Evolutionary conservation across 345 rosid species (phyloP).

Genomic region (Hypericum perforatum): DNA sequence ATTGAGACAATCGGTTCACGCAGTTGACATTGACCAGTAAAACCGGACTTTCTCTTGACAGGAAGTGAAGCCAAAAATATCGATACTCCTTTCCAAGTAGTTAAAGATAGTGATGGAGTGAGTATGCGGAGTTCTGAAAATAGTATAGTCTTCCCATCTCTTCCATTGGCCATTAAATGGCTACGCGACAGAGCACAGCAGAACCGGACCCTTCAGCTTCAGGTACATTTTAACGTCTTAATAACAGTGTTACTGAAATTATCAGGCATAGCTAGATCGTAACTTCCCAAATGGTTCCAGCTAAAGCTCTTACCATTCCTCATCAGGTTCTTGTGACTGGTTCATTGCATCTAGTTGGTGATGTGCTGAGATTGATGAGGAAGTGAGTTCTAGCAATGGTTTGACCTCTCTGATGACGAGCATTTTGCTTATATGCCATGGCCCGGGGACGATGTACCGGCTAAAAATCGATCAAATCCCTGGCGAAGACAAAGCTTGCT

Average conservation of each 20-base stretch:
- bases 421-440: no score
- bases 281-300: no score
- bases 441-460: no score
- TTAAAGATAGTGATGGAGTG: conserved; percentile 33
- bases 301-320: conserved; percentile 2
- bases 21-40: no score
- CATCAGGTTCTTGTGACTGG: conserved; percentile 79
- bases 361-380: conserved; percentile 63
- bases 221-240: conserved; percentile 35
- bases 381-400: conserved; percentile 24
- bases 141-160: conserved; percentile 72
- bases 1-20: no score
- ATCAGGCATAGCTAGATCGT: not conserved
- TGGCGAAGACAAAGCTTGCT: no score
- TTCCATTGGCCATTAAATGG: conserved; percentile 85
- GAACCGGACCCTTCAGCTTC: conserved; percentile 48
- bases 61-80: conserved; percentile 36
- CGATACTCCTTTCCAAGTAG: conserved; percentile 37
- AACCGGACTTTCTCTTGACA: not conserved
- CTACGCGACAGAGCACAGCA: conserved; percentile 56
- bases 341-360: conserved; percentile 89
- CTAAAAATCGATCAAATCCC: no score
- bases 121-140: conserved; percentile 37
- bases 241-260: not conserved
- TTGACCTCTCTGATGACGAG: conserved; percentile 3